phyloP scores from a whole-genome alignment of 2,329 filamentous ascomycete species.

The Apiospora malaysiana region DNA sequence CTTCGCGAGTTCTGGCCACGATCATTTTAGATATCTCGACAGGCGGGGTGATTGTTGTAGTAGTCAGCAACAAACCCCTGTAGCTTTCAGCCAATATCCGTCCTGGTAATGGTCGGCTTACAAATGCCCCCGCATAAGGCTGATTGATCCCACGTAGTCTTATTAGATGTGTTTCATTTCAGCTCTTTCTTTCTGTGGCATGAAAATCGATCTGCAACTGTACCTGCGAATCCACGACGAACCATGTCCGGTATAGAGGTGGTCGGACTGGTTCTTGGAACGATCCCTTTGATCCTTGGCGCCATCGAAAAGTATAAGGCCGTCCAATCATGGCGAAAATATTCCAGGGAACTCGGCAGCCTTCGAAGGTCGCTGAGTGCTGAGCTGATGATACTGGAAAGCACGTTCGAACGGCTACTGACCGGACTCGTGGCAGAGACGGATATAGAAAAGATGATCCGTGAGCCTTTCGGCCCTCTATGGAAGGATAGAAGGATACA shows the following conservation, averaged over 20 bases:
- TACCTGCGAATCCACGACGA: not conserved
- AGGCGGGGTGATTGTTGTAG: not conserved
- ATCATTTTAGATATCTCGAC: not conserved
- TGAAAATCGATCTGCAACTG: not conserved
- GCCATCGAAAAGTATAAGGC: conserved; percentile 31
- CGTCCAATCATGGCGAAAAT: conserved; percentile 27
- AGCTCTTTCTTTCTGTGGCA: not conserved
- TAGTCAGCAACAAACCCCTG: not conserved
- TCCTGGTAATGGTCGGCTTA: not conserved
- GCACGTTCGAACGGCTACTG: conserved; percentile 38
- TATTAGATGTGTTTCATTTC: not conserved
- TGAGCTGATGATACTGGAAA: conserved; percentile 35
- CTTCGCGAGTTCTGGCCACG: not conserved
- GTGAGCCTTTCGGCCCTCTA: not conserved
- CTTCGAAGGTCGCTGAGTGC: conserved; percentile 34
- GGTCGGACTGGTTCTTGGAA: conserved; percentile 33
- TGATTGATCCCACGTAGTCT: not conserved
- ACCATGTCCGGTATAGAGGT: conserved; percentile 35
- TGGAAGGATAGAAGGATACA: not conserved
- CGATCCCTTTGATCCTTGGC: conserved; percentile 32
- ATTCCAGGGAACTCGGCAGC: conserved; percentile 31
- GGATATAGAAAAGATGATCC: not conserved
- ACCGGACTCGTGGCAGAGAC: not conserved
- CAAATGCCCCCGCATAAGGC: not conserved
- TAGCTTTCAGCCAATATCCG: not conserved